phyloP scores from a whole-genome alignment of 2,329 filamentous ascomycete species.

The Xylaria sp. region DNA sequence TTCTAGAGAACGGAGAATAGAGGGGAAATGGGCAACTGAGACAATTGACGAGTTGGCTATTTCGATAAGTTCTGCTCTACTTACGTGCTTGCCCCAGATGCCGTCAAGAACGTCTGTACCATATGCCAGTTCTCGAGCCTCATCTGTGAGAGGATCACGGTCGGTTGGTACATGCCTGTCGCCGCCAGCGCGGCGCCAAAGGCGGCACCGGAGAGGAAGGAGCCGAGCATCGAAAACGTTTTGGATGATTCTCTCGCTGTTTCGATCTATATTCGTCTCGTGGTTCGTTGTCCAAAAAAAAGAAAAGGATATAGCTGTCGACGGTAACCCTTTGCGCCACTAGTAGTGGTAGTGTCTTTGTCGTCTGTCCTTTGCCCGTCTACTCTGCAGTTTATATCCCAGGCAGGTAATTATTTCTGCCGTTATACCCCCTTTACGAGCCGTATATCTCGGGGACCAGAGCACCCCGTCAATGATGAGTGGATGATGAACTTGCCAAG shows the following conservation, averaged over 20 bases:
- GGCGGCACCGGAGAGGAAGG: conserved; percentile 60
- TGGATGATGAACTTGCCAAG: conserved; percentile 2
- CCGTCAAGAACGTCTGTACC: conserved; percentile 71
- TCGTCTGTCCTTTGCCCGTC: background rate
- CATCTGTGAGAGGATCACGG: conserved; percentile 70
- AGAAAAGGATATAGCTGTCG: background rate
- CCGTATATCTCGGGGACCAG: conserved; percentile 17
- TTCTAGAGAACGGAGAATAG: conserved; percentile 1
- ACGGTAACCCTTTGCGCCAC: background rate
- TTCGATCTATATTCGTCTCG: background rate
- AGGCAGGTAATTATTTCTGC: background rate
- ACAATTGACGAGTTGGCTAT: background rate
- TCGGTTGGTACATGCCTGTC: conserved; percentile 68
- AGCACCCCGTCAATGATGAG: background rate
- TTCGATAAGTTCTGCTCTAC: conserved; percentile 44
- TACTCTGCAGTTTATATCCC: conserved; percentile 1
- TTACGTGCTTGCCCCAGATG: conserved; percentile 70
- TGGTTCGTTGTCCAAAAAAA: background rate
- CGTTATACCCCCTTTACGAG: background rate
- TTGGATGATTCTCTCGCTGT: background rate
- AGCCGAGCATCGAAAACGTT: conserved; percentile 22
- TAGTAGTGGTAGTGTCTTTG: background rate
- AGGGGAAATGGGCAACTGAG: conserved; percentile 6
- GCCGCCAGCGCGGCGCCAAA: conserved; percentile 71
- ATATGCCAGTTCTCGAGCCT: conserved; percentile 71